Base-by-base conservation (phyloP, 371 early-diverging fungal species). In the Dinochytrium kinnereticum region DNA sequence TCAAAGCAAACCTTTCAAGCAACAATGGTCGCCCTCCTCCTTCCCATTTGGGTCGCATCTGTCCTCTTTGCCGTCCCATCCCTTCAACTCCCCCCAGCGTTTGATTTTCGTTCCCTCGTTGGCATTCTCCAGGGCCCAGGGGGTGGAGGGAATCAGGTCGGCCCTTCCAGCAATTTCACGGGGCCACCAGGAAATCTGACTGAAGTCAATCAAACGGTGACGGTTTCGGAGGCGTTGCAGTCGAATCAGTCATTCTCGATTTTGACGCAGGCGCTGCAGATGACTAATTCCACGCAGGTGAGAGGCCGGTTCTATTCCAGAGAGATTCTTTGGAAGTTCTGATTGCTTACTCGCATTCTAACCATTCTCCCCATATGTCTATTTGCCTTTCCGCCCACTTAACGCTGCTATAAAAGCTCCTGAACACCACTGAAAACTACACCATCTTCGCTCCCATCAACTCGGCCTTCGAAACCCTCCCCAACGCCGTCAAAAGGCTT, bases 401-500 rank as follows among this genome's bases (percentile, higher is more conserved):
- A 21, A 21, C 49, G 49, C 21, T 44, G 49, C 49, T 10, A 44
- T 44, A 13, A 44, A 44, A 53, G 61, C 36, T 61, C 34, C 26
- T 61, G 15, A 68, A 68, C 34, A n/a, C 31, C 5, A 34, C 36
- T 7, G 13, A 21, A 28, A 49, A 68, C 39, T 51, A 30, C 40
- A 70, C 70, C 26, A 5, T 70, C 26, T 70, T 70, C 40, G 70
- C 70, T n/a, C 70, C 70, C 51, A 40, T 49, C 17, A 51, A 70
- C 34, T 26, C 59, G 21, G 70, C 70, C 30, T 70, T 70, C 59
- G 38, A 31, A 15, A 7, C 3, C 3, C 51, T 70, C 33, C 70
- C 70, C 3, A 61, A 10, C 5, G 7, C 34, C 13, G 36, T 61
- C 5, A 28, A 34, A 24, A 34, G 15, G 36, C 37, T 61, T 24